Evolutionary conservation across 2,329 filamentous ascomycete species (phyloP).

Genomic region (Ophiosphaerella korrae): DNA sequence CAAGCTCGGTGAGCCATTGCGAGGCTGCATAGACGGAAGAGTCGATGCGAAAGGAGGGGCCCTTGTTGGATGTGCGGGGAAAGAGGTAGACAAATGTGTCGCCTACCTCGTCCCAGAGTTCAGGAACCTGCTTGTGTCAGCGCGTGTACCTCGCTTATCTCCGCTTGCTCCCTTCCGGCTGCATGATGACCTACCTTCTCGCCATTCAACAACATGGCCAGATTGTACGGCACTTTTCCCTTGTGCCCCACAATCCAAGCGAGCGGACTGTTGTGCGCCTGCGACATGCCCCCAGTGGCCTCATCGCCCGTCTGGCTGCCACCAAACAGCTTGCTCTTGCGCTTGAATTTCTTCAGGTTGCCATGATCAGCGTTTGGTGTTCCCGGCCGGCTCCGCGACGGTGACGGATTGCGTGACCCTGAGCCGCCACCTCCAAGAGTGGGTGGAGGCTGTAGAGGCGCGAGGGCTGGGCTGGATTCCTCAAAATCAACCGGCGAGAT

Average conservation of each 20-base stretch:
- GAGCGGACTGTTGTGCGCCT: conserved; percentile 31
- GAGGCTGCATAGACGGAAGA: conserved; percentile 64
- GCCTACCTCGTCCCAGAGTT: conserved; percentile 67
- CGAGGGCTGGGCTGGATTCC: conserved; percentile 15
- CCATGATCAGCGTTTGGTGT: conserved; percentile 24
- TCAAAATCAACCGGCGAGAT: conserved; percentile 34
- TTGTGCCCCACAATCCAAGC: conserved; percentile 66
- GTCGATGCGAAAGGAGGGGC: conserved; percentile 66
- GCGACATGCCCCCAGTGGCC: conserved; percentile 9
- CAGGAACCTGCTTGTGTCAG: conserved; percentile 51
- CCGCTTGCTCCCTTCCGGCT: neutral
- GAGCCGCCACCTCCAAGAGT: conserved; percentile 22
- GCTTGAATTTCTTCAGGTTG: conserved; percentile 39
- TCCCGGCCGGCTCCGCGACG: conserved; percentile 28
- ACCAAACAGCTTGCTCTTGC: conserved; percentile 44
- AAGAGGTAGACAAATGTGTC: conserved; percentile 69
- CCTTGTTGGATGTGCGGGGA: conserved; percentile 60
- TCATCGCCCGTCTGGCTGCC: conserved; percentile 32
- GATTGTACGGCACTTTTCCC: conserved; percentile 62
- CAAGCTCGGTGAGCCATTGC: conserved; percentile 59
- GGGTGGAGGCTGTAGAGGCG: conserved; percentile 36
- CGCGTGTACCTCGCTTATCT: conserved; percentile 13
- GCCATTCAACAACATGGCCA: conserved; percentile 56
- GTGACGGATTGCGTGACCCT: conserved; percentile 34
- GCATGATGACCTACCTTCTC: conserved; percentile 51